Percentiles rank a stretch among this genome's conserved stretches.
Conservation (phyloP, 2,329 filamentous ascomycete genomes). For the Fusarium pseudoanthophilum region DNA sequence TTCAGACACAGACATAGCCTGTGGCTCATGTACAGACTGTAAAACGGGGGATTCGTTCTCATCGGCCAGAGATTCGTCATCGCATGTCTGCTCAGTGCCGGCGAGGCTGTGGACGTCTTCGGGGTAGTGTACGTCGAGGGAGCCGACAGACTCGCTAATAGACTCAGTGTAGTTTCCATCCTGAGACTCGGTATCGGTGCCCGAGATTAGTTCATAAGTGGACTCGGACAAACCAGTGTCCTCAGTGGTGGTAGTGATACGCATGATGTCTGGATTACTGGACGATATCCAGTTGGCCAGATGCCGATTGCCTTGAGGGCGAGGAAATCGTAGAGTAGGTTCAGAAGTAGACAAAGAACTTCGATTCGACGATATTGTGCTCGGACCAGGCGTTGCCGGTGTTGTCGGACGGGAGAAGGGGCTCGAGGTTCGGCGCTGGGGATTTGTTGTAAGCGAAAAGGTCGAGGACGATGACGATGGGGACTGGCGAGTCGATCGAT, state of each 20-base stretch:
- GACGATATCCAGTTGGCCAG: slow-evolving; percentile 70
- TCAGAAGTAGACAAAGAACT: slow-evolving; percentile 54
- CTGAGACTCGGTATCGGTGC: slow-evolving; percentile 64
- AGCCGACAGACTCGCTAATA: slow-evolving; percentile 61
- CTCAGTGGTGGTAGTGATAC: slow-evolving; percentile 56
- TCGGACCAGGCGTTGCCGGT: slow-evolving; percentile 21
- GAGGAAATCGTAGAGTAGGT: slow-evolving; percentile 66
- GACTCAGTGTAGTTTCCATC: slow-evolving; percentile 61
- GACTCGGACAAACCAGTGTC: slow-evolving; percentile 66
- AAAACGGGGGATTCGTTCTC: slow-evolving; percentile 42
- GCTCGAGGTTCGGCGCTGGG: slow-evolving; percentile 32
- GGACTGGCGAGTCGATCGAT: slow-evolving; percentile 40
- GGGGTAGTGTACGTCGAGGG: slow-evolving; percentile 59
- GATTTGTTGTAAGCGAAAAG: slow-evolving; percentile 37
- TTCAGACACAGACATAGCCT: slow-evolving; percentile 25
- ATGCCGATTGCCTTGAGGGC: slow-evolving; percentile 63
- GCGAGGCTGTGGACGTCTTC: slow-evolving; percentile 65
- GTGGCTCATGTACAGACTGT: slow-evolving; percentile 9
- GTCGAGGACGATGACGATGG: slow-evolving; percentile 36
- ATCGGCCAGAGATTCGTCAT: slow-evolving; percentile 54
- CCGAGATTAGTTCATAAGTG: slow-evolving; percentile 66
- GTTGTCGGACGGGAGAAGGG: slow-evolving; percentile 30
- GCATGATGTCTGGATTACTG: slow-evolving; percentile 68
- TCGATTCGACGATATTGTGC: slow-evolving; percentile 10
- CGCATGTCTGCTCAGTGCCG: slow-evolving; percentile 60